Percentiles rank a stretch among this genome's conserved stretches.
Evolutionary conservation across 805 yeast species (phyloP).

Genomic region (Metschnikowia shivogae): DNA sequence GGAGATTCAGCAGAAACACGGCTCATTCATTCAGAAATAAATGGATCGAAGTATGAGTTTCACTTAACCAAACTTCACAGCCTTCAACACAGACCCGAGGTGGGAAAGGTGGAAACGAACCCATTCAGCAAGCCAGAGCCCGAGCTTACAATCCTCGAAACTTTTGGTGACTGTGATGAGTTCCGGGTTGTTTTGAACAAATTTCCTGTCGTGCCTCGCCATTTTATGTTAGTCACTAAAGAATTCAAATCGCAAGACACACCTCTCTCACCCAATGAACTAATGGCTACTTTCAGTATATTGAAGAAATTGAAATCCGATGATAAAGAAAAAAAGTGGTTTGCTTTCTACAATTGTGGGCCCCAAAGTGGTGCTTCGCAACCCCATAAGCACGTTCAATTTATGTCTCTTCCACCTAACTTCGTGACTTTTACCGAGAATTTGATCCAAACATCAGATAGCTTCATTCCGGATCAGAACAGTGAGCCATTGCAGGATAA

Average conservation of each 20-base stretch:
- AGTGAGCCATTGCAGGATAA: conserved; percentile 59
- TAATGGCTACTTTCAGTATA: conserved; percentile 53
- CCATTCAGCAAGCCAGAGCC: conserved; percentile 85
- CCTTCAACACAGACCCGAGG: conserved; percentile 37
- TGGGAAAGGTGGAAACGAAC: conserved; percentile 42
- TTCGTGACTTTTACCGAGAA: conserved; percentile 56
- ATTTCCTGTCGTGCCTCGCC: conserved; percentile 78
- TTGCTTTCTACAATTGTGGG: conserved; percentile 89
- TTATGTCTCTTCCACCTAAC: conserved; percentile 63
- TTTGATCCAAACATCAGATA: conserved; percentile 38
- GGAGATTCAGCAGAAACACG: conserved; percentile 40
- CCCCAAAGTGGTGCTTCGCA: conserved; percentile 90
- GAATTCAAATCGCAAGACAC: conserved; percentile 67
- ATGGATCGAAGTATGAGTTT: conserved; percentile 16
- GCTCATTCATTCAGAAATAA: conserved; percentile 5
- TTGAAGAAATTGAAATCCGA: conserved; percentile 45
- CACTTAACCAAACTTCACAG: conserved; percentile 33
- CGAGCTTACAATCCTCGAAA: conserved; percentile 56
- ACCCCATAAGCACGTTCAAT: conserved; percentile 88
- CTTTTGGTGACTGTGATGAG: conserved; percentile 48
- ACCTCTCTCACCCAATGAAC: conserved; percentile 68
- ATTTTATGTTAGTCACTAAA: conserved; percentile 74
- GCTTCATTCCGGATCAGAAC: conserved; percentile 50
- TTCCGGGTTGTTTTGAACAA: conserved; percentile 72
- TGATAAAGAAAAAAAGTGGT: conserved; percentile 44